Evolutionary conservation across 257 asterid species (phyloP).

Genomic region (Nicotiana undulata): DNA sequence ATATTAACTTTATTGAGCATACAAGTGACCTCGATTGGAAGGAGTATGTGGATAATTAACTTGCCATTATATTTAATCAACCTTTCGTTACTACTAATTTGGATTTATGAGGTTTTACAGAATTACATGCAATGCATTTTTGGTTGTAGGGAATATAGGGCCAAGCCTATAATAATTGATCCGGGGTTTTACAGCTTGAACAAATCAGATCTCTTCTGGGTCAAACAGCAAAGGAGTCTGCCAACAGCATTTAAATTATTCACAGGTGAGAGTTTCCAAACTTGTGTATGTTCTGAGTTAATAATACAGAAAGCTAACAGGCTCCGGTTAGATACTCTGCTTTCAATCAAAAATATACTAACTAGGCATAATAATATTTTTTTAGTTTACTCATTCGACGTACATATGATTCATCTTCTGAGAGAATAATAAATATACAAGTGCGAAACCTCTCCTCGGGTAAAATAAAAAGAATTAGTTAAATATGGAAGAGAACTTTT

Average conservation of each 20-base stretch:
- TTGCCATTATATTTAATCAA: constrained; percentile 1
- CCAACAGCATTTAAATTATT: constrained; percentile 21
- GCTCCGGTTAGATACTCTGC: neutral
- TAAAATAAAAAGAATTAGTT: too few species aligned
- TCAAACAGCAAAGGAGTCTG: constrained; percentile 34
- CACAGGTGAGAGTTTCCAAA: constrained; percentile 33
- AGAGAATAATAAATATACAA: too few species aligned
- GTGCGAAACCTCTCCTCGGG: too few species aligned
- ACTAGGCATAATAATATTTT: too few species aligned
- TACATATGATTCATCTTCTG: too few species aligned
- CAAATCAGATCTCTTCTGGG: constrained; percentile 36
- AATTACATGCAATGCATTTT: neutral
- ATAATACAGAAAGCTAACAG: neutral
- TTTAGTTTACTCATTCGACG: too few species aligned
- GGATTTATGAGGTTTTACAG: too few species aligned
- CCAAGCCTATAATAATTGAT: constrained; percentile 65
- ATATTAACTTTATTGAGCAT: constrained; percentile 62
- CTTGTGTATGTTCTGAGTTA: neutral
- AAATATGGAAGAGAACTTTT: too few species aligned
- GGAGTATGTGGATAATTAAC: constrained; percentile 35
- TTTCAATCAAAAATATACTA: too few species aligned
- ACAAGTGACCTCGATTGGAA: constrained; percentile 68
- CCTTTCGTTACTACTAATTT: neutral
- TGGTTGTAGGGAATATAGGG: constrained; percentile 44
- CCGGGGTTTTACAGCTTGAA: constrained; percentile 45